Conservation (phyloP, 140 eudicot species). For the Oenanthe javanica region DNA sequence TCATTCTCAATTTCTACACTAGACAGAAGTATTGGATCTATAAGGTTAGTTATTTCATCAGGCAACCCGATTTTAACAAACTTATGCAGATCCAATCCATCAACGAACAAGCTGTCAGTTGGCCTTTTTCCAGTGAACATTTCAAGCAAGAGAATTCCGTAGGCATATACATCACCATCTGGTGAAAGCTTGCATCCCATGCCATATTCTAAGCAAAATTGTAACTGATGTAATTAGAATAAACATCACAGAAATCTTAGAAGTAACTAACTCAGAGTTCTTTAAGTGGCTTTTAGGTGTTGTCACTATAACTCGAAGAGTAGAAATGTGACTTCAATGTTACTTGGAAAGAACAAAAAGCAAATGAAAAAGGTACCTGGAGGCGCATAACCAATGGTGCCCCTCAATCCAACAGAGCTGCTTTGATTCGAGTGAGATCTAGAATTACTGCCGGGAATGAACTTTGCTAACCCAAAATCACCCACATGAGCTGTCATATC, state of each 20-base stretch:
- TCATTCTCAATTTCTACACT: slow-evolving; percentile 10
- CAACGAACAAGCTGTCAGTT: slow-evolving; percentile 9
- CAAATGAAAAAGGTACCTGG: slow-evolving; percentile 18
- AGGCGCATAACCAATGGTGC: slow-evolving; percentile 28
- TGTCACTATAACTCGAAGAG: neutral
- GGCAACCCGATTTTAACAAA: slow-evolving; percentile 3
- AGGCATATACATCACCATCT: slow-evolving; percentile 13
- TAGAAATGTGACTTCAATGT: neutral
- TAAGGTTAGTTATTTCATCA: slow-evolving; percentile 3
- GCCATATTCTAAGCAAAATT: slow-evolving; percentile 15
- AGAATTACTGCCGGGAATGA: neutral
- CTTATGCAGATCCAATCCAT: slow-evolving; percentile 14
- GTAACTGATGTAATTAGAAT: neutral
- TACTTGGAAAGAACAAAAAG: neutral
- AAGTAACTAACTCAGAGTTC: neutral
- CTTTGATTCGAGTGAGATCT: slow-evolving; percentile 4
- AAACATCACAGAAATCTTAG: neutral
- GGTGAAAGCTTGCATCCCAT: slow-evolving; percentile 19
- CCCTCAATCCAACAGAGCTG: slow-evolving; percentile 23
- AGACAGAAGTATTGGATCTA: slow-evolving; percentile 7
- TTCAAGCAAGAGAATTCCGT: slow-evolving; percentile 17
- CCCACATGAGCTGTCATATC: slow-evolving; percentile 28
- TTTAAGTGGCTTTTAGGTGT: neutral
- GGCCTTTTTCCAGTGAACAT: slow-evolving; percentile 19
- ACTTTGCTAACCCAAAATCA: slow-evolving; percentile 24